Base-by-base conservation (phyloP, 1,139 yeast species). In the Yamadazyma buinensis region DNA sequence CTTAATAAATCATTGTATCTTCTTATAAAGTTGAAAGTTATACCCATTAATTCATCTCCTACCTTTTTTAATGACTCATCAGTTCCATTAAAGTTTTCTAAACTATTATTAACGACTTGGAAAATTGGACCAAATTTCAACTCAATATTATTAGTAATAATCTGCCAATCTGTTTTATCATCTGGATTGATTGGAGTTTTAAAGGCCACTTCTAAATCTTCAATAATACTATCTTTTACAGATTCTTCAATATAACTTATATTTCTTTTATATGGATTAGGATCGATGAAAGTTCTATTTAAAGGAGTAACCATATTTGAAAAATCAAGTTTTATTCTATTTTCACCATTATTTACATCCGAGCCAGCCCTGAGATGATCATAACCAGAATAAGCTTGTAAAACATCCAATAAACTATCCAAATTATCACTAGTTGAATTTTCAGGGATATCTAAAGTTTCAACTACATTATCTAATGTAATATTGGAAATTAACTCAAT, bases 131-230 rank as follows among this genome's bases (percentile, higher is more conserved):
- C 59, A 48, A 75, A 77, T 46, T 76, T 76, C 23, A 54, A 54
- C 4, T 62, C 65, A n/a, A 77, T 65, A 23, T 54, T 61, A 28
- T 61, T 64, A 0, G 77, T 66, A 6, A 67, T 55, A 10, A 51
- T 39, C 44, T 70, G 77, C 83, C 83, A 77, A 45, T 77, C 56
- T 0, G 73, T 75, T 12, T 72, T 64, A 3, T 44, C 34, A 29
- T 46, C 51, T 2, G 75, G 70, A 32, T 65, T 54, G 10, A 40
- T 61, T 48, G 36, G 61, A 51, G 43, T 29, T 10, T 37, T 11
- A 22, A 69, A 43, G n/a, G 49, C 45, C 0, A 33, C 17, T 25
- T 54, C 66, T 21, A 77, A 40, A 11, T 60, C 63, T 4, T 33
- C 23, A 3, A 67, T 48, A 8, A 77, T 49, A 2, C 55, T 57